A percentile compares a stretch with the other conserved stretches of the same genome.
These are phyloP conservation scores for Pichia sp. DNA, from an alignment of 1,139 yeast genomes.

Conservation along the genomic window DNA sequence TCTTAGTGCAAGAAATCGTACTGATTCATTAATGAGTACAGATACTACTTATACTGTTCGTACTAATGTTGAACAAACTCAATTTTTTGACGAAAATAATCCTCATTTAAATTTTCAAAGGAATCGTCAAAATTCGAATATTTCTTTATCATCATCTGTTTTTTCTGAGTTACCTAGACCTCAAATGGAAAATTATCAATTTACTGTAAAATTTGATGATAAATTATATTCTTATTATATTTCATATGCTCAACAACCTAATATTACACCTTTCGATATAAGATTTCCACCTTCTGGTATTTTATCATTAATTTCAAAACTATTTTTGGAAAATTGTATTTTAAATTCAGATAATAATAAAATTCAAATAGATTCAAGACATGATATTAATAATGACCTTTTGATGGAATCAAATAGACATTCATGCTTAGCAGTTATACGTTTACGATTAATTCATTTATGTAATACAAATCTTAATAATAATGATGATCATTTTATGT, in stretches of 20 bases:
- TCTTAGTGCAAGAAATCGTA: slow-evolving; percentile 9
- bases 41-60: slow-evolving; percentile 17
- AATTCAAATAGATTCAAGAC: slow-evolving; percentile 31
- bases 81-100: neutral
- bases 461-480: slow-evolving; percentile 17
- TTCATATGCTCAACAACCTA: slow-evolving; percentile 33
- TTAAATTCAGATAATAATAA: slow-evolving; percentile 22
- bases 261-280: slow-evolving; percentile 37
- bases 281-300: slow-evolving; percentile 39
- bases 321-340: slow-evolving; percentile 24
- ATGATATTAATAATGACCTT: slow-evolving; percentile 27
- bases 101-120: slow-evolving; percentile 5
- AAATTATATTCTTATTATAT: slow-evolving; percentile 31
- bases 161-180: slow-evolving; percentile 19
- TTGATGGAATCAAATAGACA: slow-evolving; percentile 21
- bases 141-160: slow-evolving; percentile 25
- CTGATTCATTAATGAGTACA: slow-evolving; percentile 21
- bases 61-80: slow-evolving; percentile 6
- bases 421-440: slow-evolving; percentile 31
- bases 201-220: slow-evolving; percentile 32
- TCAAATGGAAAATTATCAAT: slow-evolving; percentile 23
- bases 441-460: slow-evolving; percentile 33
- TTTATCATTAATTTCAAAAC: slow-evolving; percentile 34
- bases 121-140: slow-evolving; percentile 19
- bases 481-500: slow-evolving; percentile 14